A percentile compares a stretch with the other conserved stretches of the same genome.
phyloP scores from a whole-genome alignment of 176 grass and related monocot species.

The Bonia amplexicaulis region DNA sequence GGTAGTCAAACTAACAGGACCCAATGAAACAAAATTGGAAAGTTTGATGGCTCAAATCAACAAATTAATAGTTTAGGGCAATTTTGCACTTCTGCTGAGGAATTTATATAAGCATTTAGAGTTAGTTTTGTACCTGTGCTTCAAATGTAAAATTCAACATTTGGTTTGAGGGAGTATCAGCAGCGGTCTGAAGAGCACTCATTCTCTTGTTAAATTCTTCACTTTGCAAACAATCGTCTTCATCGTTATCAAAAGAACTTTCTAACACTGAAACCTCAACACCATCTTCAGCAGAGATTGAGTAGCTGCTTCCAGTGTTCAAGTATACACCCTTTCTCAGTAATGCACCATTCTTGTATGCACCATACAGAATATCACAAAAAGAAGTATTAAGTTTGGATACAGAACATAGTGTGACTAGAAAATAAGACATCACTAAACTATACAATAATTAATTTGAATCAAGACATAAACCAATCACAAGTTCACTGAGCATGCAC shows the following conservation, averaged over 20 bases:
- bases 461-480: conserved; percentile 12
- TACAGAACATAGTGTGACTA: not conserved
- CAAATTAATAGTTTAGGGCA: not conserved
- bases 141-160: conserved; percentile 85
- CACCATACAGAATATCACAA: conserved; percentile 12
- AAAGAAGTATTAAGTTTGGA: conserved; percentile 7
- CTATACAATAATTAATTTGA: not conserved
- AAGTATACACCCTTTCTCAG: conserved; percentile 85
- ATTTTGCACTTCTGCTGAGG: not conserved
- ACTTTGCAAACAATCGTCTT: conserved; percentile 35
- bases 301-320: conserved; percentile 86
- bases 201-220: conserved; percentile 44
- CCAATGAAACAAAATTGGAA: not conserved
- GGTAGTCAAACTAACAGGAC: not conserved
- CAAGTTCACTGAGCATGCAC: conserved; percentile 38
- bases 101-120: conserved; percentile 1
- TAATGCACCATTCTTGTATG: conserved; percentile 68
- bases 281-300: conserved; percentile 71
- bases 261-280: conserved; percentile 86
- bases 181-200: conserved; percentile 27
- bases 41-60: not conserved
- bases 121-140: conserved; percentile 62
- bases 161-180: conserved; percentile 39
- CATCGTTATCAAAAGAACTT: conserved; percentile 42
- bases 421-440: not conserved